phyloP scores from a whole-genome alignment of 257 asterid species.

The Jacaranda mimosifolia region DNA sequence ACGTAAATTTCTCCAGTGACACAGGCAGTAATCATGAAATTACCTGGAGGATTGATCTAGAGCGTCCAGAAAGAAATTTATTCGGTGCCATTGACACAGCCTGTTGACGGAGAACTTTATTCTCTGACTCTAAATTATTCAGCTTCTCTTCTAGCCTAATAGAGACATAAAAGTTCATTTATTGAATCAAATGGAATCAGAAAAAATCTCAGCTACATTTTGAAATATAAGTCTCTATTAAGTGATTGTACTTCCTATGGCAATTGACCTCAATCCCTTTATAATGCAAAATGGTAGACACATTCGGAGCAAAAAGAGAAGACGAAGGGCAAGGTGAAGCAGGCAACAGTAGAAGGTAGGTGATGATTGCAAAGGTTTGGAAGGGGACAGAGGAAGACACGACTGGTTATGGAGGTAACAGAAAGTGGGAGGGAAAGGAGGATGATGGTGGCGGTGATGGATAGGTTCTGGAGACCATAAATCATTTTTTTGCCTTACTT shows the following conservation, averaged over 20 bases:
- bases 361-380: too few species aligned
- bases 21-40: slow-evolving; percentile 28
- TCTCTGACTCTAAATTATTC: slow-evolving; percentile 87
- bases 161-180: slow-evolving; percentile 27
- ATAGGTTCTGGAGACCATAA: too few species aligned
- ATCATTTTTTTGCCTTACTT: too few species aligned
- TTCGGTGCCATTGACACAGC: slow-evolving; percentile 95
- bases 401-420: too few species aligned
- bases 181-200: slow-evolving; percentile 26
- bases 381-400: too few species aligned
- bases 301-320: too few species aligned
- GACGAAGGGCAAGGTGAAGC: too few species aligned
- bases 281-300: slow-evolving; percentile 9
- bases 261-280: slow-evolving; percentile 29
- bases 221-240: neutral
- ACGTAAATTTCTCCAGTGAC: slow-evolving; percentile 22
- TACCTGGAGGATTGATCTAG: slow-evolving; percentile 97
- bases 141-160: slow-evolving; percentile 94
- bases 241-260: slow-evolving; percentile 16
- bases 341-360: too few species aligned
- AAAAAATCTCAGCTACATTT: slow-evolving; percentile 19
- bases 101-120: slow-evolving; percentile 99
- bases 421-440: too few species aligned
- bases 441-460: too few species aligned
- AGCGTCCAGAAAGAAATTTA: slow-evolving; percentile 94